Base-by-base conservation (phyloP, 2,329 filamentous ascomycete species). In the Nectriaceae sp. region DNA sequence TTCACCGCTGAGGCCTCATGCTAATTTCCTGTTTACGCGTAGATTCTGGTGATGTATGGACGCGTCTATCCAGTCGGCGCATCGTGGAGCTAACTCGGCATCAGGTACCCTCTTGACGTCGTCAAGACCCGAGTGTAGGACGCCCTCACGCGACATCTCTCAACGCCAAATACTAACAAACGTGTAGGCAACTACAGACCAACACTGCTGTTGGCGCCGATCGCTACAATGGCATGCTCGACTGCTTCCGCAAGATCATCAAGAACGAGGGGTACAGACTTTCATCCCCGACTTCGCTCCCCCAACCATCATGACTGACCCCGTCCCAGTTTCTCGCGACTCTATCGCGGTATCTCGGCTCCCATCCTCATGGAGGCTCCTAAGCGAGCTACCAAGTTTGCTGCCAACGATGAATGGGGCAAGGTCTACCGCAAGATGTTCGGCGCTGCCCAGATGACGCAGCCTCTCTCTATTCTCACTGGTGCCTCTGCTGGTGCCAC, bases 321-420 rank as follows among this genome's bases (percentile, higher is more conserved):
- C 10, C n/a, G 24, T 40, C 21, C 20, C 62, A 94, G 90, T 52
- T 85, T 89, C 72, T 94, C 90, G 54, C 85, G 93, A 59, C 80
- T 99, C 52, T 99, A 99, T 78, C 90, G 94, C 60, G 94, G 94
- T 66, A 99, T 99, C 72, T 85, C 83, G 38, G 93, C 94, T 21
- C 94, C 94, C 42, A 97, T 99, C 66, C 82, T 97, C 60, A 99
- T 99, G 93, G 93, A 97, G 74, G 92, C 92, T 52, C 73, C 76
- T 64, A 96, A 96, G 83, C 85, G 91, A 75, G 93, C 93, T 37
- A 97, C 90, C 77, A 99, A 99, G 74, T 99, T 99, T 74, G 93
- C 94, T 40, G 94, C 94, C 74, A 99, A 99, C 75, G 94, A 99
- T 70, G 90, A 93, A 70, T 99, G 94, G 94, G 94, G 94, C 64